phyloP scores from a whole-genome alignment of 1,284 basidiomycete species.

The Macrocybe sp. region DNA sequence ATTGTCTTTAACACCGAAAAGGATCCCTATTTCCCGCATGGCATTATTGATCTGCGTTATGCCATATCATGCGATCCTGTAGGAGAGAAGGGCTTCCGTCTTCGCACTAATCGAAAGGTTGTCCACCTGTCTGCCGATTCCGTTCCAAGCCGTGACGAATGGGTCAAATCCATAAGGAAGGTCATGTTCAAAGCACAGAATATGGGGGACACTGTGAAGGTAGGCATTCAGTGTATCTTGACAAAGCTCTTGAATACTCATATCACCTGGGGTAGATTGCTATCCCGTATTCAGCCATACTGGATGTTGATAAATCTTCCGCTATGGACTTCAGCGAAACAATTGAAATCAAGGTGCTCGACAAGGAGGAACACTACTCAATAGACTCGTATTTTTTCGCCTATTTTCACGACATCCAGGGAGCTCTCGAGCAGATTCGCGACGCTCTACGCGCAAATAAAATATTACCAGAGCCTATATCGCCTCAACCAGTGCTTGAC shows the following conservation, averaged over 20 bases:
- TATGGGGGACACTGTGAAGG: slow-evolving; percentile 92
- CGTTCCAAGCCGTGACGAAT: slow-evolving; percentile 78
- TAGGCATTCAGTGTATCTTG: slow-evolving; percentile 21
- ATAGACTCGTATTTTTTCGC: slow-evolving; percentile 92
- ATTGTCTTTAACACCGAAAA: slow-evolving; percentile 22
- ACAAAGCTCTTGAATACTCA: not conserved
- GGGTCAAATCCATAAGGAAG: slow-evolving; percentile 90
- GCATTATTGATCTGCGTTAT: slow-evolving; percentile 91
- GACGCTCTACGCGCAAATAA: slow-evolving; percentile 62
- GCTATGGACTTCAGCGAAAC: slow-evolving; percentile 94
- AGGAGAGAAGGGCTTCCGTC: slow-evolving; percentile 69
- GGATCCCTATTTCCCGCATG: slow-evolving; percentile 97
- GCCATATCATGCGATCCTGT: slow-evolving; percentile 81
- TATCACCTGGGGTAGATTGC: slow-evolving; percentile 61
- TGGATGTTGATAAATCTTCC: slow-evolving; percentile 84
- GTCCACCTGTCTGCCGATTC: slow-evolving; percentile 77
- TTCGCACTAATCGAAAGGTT: slow-evolving; percentile 77
- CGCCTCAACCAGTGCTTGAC: slow-evolving; percentile 53
- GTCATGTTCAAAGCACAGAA: slow-evolving; percentile 95
- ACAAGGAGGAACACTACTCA: slow-evolving; percentile 72
- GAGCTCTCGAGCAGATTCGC: slow-evolving; percentile 75
- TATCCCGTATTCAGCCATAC: slow-evolving; percentile 86
- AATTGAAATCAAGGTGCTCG: slow-evolving; percentile 87
- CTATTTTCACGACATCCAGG: slow-evolving; percentile 79
- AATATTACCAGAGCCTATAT: slow-evolving; percentile 31